Percentiles rank a stretch among this genome's conserved stretches.
Evolutionary conservation across 768 basidiomycete species (phyloP).

Genomic region (Cystobasidiopsis lactophilus): DNA sequence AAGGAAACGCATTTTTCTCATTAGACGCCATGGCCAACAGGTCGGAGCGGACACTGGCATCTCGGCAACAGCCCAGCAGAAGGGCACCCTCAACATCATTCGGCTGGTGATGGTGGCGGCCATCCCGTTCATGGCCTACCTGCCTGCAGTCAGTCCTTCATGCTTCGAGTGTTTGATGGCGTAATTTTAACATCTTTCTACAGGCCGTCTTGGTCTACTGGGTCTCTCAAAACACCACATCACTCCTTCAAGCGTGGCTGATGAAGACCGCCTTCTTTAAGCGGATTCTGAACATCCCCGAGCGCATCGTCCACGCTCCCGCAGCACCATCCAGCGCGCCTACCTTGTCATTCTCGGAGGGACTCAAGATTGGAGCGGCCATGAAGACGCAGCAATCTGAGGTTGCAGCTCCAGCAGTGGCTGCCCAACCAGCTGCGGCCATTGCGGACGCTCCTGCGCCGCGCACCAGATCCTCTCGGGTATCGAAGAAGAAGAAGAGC

Average conservation of each 20-base stretch:
- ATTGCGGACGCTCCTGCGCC: too few species aligned
- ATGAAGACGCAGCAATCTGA: too few species aligned
- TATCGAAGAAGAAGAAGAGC: too few species aligned
- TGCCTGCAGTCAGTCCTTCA: constrained; percentile 42
- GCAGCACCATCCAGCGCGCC: background rate
- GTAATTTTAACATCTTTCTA: background rate
- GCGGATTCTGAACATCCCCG: constrained; percentile 19
- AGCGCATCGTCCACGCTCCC: background rate
- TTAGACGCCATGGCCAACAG: too few species aligned
- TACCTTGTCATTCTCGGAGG: constrained; percentile 4
- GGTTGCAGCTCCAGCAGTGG: too few species aligned
- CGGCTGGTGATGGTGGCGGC: constrained; percentile 36
- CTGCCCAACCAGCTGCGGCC: too few species aligned
- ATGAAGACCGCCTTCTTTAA: constrained; percentile 32
- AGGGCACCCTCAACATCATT: constrained; percentile 36
- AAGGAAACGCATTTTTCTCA: background rate
- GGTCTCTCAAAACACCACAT: constrained; percentile 33
- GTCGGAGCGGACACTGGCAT: constrained; percentile 29
- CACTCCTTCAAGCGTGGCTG: constrained; percentile 33
- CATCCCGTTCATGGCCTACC: constrained; percentile 34
- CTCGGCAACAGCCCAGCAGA: constrained; percentile 26
- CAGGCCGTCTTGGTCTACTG: constrained; percentile 43
- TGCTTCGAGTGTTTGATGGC: background rate
- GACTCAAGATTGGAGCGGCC: background rate
- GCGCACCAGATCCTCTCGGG: too few species aligned